Conservation (phyloP, 2,329 filamentous ascomycete species). For the Diaporthe ilicicola region DNA sequence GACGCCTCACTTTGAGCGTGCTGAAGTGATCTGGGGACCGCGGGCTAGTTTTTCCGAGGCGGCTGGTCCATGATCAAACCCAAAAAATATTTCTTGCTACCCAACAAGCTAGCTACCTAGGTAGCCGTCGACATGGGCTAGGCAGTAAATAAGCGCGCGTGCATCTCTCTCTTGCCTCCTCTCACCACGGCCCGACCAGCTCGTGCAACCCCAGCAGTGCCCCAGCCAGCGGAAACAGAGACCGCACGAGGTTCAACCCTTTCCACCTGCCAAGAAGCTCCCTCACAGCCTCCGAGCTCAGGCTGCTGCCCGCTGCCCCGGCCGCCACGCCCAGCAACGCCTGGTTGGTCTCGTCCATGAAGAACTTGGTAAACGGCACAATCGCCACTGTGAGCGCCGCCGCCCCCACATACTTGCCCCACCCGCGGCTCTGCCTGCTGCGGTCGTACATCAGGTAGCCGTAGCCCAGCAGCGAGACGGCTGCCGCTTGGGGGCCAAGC, state of each 20-base stretch:
- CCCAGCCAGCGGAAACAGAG: constrained; percentile 40
- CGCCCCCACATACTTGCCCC: constrained; percentile 46
- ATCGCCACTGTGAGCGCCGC: constrained; percentile 47
- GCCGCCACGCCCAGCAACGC: constrained; percentile 39
- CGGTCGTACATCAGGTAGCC: constrained; percentile 48
- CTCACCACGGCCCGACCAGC: constrained; percentile 33
- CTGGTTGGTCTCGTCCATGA: constrained; percentile 49
- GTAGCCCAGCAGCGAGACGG: constrained; percentile 44
- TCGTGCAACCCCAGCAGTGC: constrained; percentile 42
- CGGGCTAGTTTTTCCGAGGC: neutral
- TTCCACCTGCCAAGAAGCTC: constrained; percentile 41
- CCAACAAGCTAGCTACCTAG: too few relatives aligned
- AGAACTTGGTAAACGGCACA: constrained; percentile 49
- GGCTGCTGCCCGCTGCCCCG: constrained; percentile 31
- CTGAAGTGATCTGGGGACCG: neutral
- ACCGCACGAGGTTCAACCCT: constrained; percentile 39
- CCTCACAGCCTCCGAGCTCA: constrained; percentile 38
- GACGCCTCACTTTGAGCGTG: neutral
- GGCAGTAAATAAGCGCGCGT: neutral
- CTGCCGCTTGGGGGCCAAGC: constrained; percentile 48
- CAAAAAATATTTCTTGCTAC: neutral
- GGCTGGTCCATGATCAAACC: neutral
- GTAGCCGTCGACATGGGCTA: neutral
- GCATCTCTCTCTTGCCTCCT: neutral
- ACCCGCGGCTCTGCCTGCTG: constrained; percentile 38